phyloP scores from a whole-genome alignment of 2,329 filamentous ascomycete genomes.

The Ciborinia camelliae region DNA sequence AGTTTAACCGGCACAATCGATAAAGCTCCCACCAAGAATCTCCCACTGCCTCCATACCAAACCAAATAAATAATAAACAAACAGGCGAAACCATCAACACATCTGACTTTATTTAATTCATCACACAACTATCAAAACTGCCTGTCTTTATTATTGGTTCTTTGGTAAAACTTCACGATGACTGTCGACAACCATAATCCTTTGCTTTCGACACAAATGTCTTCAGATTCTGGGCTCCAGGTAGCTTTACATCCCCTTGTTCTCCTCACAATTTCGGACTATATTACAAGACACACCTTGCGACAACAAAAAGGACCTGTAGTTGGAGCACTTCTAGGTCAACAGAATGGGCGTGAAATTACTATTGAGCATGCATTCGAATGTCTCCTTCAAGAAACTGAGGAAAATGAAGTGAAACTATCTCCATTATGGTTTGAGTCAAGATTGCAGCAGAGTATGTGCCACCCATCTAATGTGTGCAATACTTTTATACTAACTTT shows the following conservation, averaged over 20 bases:
- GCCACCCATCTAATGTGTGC: neutral
- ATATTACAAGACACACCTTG: constrained; percentile 86
- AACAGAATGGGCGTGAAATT: constrained; percentile 85
- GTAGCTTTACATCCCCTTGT: constrained; percentile 89
- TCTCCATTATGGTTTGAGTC: constrained; percentile 70
- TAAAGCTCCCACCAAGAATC: constrained; percentile 9
- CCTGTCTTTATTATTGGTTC: neutral
- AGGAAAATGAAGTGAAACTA: constrained; percentile 58
- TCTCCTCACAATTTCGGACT: constrained; percentile 93
- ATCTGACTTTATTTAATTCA: neutral
- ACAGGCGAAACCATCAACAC: neutral
- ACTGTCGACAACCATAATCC: constrained; percentile 48
- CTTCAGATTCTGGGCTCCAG: constrained; percentile 64
- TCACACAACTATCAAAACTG: neutral
- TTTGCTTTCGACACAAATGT: constrained; percentile 63
- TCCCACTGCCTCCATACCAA: neutral
- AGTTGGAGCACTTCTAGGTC: constrained; percentile 82
- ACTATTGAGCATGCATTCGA: constrained; percentile 94
- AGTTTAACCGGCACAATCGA: constrained; percentile 7
- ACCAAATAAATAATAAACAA: neutral
- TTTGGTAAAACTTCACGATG: constrained; percentile 42
- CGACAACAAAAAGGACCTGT: constrained; percentile 72
- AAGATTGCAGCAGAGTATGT: constrained; percentile 80
- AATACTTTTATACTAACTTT: neutral
- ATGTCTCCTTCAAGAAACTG: constrained; percentile 50